Conservation (phyloP, 73 alveolate species). For the Tetrahymena elliotti region DNA sequence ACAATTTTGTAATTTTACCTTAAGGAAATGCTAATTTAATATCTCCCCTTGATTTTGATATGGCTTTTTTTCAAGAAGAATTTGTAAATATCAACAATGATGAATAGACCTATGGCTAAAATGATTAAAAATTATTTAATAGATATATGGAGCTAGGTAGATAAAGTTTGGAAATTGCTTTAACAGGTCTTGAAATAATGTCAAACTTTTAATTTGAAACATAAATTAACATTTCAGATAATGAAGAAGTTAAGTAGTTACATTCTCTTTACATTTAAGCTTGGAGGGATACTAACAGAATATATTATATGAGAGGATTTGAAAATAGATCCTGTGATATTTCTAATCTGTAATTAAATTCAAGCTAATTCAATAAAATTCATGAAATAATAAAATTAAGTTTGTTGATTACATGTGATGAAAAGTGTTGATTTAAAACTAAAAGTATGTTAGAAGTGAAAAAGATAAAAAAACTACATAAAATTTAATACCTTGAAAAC, state of each 20-base stretch:
- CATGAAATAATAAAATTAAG: not conserved
- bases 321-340: not conserved
- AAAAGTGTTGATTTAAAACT: not conserved
- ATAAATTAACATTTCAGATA: not conserved
- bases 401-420: not conserved
- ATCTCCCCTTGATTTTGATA: conserved; percentile 65
- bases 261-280: not conserved
- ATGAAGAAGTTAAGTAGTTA: not conserved
- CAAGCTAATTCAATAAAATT: not conserved
- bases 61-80: conserved; percentile 37
- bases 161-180: conserved; percentile 42
- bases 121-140: conserved; percentile 40
- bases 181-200: conserved; percentile 68
- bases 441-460: no score
- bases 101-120: conserved; percentile 25
- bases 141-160: conserved; percentile 49
- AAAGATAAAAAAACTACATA: no score
- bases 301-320: not conserved
- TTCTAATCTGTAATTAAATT: not conserved
- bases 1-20: conserved; percentile 43
- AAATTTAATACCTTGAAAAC: no score
- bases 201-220: conserved; percentile 47
- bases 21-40: conserved; percentile 4
- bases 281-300: not conserved
- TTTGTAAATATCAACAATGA: conserved; percentile 34